Conservation (phyloP, 2,329 filamentous ascomycete species). For the Claviceps sp. region DNA sequence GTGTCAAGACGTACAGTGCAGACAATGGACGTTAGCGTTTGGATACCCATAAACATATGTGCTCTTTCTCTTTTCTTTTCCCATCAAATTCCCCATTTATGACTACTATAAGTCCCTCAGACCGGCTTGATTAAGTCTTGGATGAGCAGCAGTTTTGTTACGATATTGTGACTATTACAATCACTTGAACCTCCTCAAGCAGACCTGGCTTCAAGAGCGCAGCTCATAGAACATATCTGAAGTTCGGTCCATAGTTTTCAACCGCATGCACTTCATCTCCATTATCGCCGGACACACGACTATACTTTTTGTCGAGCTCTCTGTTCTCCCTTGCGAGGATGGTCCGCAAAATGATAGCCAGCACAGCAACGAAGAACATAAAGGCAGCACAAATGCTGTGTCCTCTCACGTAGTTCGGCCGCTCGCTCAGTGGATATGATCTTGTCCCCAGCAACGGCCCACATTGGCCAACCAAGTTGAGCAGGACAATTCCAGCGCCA, state of each 20-base stretch:
- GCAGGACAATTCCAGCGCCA: conserved; percentile 4
- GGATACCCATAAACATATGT: neutral
- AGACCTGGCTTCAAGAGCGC: neutral
- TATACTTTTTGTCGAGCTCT: conserved; percentile 1
- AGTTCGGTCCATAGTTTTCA: conserved; percentile 6
- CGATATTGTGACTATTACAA: too few relatives aligned
- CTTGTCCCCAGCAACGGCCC: conserved; percentile 6
- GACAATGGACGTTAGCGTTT: neutral
- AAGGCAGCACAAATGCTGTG: conserved; percentile 5
- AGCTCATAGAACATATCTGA: conserved; percentile 4
- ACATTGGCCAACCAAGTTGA: conserved; percentile 6
- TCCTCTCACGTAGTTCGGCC: conserved; percentile 3
- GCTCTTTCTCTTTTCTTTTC: too few relatives aligned
- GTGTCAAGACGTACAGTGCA: neutral
- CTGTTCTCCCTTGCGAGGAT: conserved; percentile 6
- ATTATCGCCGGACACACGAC: neutral
- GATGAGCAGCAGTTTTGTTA: too few relatives aligned
- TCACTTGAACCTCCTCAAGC: neutral
- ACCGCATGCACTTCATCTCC: conserved; percentile 1
- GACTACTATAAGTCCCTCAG: too few relatives aligned
- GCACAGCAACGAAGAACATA: conserved; percentile 8
- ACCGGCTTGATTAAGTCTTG: too few relatives aligned
- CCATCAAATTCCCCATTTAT: too few relatives aligned
- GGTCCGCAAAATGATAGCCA: conserved; percentile 3
- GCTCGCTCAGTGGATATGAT: conserved; percentile 3